These are phyloP conservation scores for Pichia cephalocereana DNA, from an alignment of 805 yeast species.

Conservation along the genomic window DNA sequence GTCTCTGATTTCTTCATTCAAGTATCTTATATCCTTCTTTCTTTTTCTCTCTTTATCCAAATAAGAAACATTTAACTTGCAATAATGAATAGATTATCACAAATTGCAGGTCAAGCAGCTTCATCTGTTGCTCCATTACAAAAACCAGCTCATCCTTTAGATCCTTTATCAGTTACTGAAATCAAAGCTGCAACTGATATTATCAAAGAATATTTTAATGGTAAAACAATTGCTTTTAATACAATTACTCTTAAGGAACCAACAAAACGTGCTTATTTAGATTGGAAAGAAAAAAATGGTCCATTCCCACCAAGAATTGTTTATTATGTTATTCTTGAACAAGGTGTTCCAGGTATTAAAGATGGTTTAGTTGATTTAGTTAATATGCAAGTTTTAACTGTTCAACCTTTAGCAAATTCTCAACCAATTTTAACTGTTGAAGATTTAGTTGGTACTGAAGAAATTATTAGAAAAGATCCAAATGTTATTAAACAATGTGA, in stretches of 20 bases:
- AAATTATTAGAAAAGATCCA: conserved; percentile 59
- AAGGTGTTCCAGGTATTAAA: conserved; percentile 51
- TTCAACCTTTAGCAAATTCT: conserved; percentile 45
- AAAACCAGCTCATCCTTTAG: conserved; percentile 56
- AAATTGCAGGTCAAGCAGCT: conserved; percentile 53
- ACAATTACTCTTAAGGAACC: conserved; percentile 69
- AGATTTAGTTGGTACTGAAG: conserved; percentile 57
- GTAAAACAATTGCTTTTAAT: conserved; percentile 45
- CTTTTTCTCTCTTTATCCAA: not conserved
- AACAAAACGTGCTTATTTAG: conserved; percentile 48
- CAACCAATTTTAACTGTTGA: conserved; percentile 70
- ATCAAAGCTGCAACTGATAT: conserved; percentile 47
- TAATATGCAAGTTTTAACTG: conserved; percentile 36
- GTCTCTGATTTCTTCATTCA: not conserved
- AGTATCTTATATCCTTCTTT: not conserved
- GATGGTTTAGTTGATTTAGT: conserved; percentile 63
- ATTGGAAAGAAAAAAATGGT: conserved; percentile 55
- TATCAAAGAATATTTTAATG: conserved; percentile 39
- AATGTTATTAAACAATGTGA: conserved; percentile 64
- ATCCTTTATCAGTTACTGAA: conserved; percentile 59
- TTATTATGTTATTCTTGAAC: conserved; percentile 51
- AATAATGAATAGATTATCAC: conserved; percentile 60
- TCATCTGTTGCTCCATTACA: conserved; percentile 47
- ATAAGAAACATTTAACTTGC: not conserved
- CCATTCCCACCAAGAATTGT: conserved; percentile 63